Evolutionary conservation across 2,329 filamentous ascomycete species (phyloP).

Genomic region (Verticillium tricorpus): DNA sequence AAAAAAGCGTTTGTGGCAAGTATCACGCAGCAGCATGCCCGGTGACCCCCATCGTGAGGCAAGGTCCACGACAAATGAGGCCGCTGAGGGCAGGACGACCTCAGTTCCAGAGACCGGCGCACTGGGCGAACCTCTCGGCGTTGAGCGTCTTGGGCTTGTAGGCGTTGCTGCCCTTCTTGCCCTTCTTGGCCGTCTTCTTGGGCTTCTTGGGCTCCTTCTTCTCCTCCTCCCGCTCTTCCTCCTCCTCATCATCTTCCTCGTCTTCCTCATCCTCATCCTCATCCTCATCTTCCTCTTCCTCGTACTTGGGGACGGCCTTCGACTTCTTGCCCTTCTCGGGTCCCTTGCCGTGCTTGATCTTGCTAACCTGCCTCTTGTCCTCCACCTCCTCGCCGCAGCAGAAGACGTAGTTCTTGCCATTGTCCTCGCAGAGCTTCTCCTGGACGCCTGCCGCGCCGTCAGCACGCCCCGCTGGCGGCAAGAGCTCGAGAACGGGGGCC

Average conservation of each 20-base stretch:
- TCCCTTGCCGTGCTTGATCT: neutral
- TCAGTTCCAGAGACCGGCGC: neutral
- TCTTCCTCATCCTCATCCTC: neutral
- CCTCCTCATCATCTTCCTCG: neutral
- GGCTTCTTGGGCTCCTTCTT: neutral
- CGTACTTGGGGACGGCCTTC: neutral
- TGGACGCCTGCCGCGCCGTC: neutral
- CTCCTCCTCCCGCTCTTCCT: neutral
- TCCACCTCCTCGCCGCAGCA: constrained; percentile 1
- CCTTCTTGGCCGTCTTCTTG: neutral
- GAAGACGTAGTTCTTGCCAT: constrained; percentile 8
- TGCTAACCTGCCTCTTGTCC: neutral
- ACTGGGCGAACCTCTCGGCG: neutral
- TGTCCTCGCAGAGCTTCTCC: constrained; percentile 2
- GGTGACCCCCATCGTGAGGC: too few species aligned
- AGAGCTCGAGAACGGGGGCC: neutral
- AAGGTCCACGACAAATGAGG: too few species aligned
- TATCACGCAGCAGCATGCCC: too few species aligned
- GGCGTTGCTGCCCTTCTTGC: neutral
- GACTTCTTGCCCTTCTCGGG: neutral
- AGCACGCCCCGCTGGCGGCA: neutral
- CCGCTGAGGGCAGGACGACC: too few species aligned
- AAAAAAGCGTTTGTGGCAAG: neutral
- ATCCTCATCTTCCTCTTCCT: neutral
- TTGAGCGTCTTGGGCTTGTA: neutral